Evolutionary conservation across 1,284 basidiomycete genomes (phyloP), one percentile per base, ranked within the genome.

Genomic region (Rhodotorula sp.): DNA sequence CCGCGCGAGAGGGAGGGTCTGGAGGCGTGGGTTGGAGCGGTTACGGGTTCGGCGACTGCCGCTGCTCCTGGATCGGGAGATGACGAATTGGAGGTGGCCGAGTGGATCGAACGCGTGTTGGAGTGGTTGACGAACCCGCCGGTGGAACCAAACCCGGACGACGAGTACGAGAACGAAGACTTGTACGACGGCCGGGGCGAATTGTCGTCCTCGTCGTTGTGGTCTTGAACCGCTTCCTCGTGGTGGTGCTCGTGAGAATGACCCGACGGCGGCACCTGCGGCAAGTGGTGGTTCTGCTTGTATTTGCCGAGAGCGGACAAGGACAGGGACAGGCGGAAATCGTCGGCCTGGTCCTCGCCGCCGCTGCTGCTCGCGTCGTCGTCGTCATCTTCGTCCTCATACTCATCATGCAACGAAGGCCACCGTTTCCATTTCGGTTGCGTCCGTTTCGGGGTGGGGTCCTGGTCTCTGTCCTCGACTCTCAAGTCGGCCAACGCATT

Each of bases 1-100:
- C 76, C 76, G 47, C 77, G 43, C 21, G 71, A 70, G 8, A 78
- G 66, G 5, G 74, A 75, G 1, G 77, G 77, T 16, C 76, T 26
- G 14, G 54, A 56, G 54, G 15, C 26, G 54, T 56, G 54, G 3
- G 54, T 56, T 4, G 29, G 39, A 29, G 29, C 29, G 39, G 39
- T 43, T 34, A 7, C 7, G 10, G 39, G 1, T 12, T 43, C 39
- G 39, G 10, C 3, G 12, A 43, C 14, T 14, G 10, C 39, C 2
- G 39, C 39, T 12, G 54, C 16, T 18, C 29, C 54, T n/a, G 54
- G 54, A 14, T 16, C 31, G 20, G 31, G 29, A 3, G 54, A 39
- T 8, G 65, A 49, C n/a, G 54, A 31, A 49, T 49, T 39, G 71
- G n/a, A 49, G 62, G 66, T 57, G 47, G 57, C 7, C 31, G 62